Base-by-base conservation (phyloP, 805 yeast species). In the Ogataea glucozyma region DNA sequence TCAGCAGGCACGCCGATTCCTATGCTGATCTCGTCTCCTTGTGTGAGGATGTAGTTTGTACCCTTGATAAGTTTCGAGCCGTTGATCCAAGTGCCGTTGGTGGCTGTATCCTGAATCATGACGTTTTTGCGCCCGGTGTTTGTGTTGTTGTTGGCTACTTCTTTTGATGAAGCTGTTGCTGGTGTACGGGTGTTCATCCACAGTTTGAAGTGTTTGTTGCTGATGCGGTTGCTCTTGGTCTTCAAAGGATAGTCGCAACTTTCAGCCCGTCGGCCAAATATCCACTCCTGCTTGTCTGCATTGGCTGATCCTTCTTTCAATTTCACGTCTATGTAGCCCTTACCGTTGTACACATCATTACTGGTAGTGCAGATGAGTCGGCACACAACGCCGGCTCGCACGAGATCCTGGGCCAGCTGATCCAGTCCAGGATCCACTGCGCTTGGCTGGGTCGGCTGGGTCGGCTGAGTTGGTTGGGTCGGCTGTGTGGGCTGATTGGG, bases 61-160 rank as follows among this genome's bases (percentile, higher is more conserved):
- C 85, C 85, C 57, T 83, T 85, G 18, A 82, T 87, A 14, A 91
- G 64, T 39, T 88, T 72, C 27, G 73, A 73, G 23, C 83, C 82
- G 67, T 91, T 93, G 36, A 91, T 66, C 71, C 79, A 85, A 0
- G 99, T 93, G 6, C 99, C 99, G 66, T 93, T 93, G 2, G 98
- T 91, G 1, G 96, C 85, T 2, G 73, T 64, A 62, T 90, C 97
- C 60, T 77, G 79, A 43, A 82, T 70, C 83, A 83, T 76, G 24
- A 62, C 31, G 30, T 59, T 60, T 20, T 51, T 40, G 45, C 40
- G 18, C 37, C 36, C 13, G n/a, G n/a, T n/a, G n/a, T n/a, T n/a
- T n/a, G n/a, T n/a, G n/a, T n/a, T n/a, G n/a, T n/a, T 24, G 37
- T 12, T 23, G 26, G 19, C 47, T 38, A 17, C 44, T 32, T n/a